Conservation (phyloP, 352 stramenopile species). For the Phytophthora colocasiae region DNA sequence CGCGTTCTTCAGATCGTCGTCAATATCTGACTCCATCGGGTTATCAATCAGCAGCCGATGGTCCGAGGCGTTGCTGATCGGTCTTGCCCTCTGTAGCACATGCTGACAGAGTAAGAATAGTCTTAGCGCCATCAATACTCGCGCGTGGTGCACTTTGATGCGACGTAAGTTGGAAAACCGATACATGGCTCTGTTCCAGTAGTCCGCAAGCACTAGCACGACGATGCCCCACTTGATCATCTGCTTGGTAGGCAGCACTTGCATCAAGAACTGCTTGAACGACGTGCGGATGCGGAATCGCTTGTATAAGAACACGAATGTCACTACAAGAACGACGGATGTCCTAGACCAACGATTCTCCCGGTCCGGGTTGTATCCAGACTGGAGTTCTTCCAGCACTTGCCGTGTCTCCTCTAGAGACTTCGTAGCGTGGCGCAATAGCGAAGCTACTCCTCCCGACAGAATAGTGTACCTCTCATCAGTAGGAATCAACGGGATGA, state of each 20-base stretch:
- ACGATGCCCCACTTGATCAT: slow-evolving; percentile 70
- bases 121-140: slow-evolving; percentile 84
- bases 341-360: slow-evolving; percentile 88
- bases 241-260: slow-evolving; percentile 70
- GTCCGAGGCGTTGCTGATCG: slow-evolving; percentile 75
- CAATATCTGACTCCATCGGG: slow-evolving; percentile 87
- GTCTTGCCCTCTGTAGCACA: slow-evolving; percentile 79
- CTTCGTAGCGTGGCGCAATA: slow-evolving; percentile 85
- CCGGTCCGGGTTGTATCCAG: slow-evolving; percentile 83
- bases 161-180: slow-evolving; percentile 84
- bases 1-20: slow-evolving; percentile 89
- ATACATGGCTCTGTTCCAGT: slow-evolving; percentile 83
- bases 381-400: slow-evolving; percentile 82
- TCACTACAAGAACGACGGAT: slow-evolving; percentile 60
- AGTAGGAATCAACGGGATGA: slow-evolving; percentile 86
- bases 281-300: slow-evolving; percentile 77
- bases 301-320: slow-evolving; percentile 73
- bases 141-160: slow-evolving; percentile 87
- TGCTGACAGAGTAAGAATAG: slow-evolving; percentile 87
- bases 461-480: slow-evolving; percentile 86
- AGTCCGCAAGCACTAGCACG: slow-evolving; percentile 62
- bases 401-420: slow-evolving; percentile 83
- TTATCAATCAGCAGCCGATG: slow-evolving; percentile 84
- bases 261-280: slow-evolving; percentile 68
- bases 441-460: slow-evolving; percentile 75